phyloP scores from a whole-genome alignment of 2,329 filamentous ascomycete genomes.

The Epicoccum sorghinum region DNA sequence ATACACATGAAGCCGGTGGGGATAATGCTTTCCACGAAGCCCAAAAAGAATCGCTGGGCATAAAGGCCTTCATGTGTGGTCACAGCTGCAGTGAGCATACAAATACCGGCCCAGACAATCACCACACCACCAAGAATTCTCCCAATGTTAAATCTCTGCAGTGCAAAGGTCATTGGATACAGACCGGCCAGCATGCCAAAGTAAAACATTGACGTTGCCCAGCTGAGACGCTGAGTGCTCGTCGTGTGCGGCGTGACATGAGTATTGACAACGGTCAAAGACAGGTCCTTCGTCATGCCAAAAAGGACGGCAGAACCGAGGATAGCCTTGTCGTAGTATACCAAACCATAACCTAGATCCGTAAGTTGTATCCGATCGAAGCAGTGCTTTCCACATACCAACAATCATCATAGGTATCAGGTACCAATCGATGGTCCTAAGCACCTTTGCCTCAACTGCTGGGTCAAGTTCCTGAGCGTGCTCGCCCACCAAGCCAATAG shows the following conservation, averaged over 20 bases:
- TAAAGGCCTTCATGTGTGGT: slow-evolving; percentile 67
- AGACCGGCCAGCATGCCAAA: slow-evolving; percentile 78
- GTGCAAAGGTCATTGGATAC: slow-evolving; percentile 73
- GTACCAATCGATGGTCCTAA: slow-evolving; percentile 71
- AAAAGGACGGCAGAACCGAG: slow-evolving; percentile 75
- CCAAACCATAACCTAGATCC: slow-evolving; percentile 63
- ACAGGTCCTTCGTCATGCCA: slow-evolving; percentile 74
- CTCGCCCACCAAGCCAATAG: slow-evolving; percentile 66
- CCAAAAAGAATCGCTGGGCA: slow-evolving; percentile 61
- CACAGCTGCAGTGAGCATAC: slow-evolving; percentile 72
- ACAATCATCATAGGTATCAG: slow-evolving; percentile 69
- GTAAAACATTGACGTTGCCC: slow-evolving; percentile 81
- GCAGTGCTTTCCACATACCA: slow-evolving; percentile 25
- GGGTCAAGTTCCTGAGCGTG: slow-evolving; percentile 62
- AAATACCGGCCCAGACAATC: slow-evolving; percentile 69
- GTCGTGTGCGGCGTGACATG: slow-evolving; percentile 60
- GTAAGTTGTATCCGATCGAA: background rate
- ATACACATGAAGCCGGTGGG: slow-evolving; percentile 64
- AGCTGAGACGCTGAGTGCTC: slow-evolving; percentile 72
- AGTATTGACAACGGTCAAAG: slow-evolving; percentile 61
- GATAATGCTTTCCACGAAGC: slow-evolving; percentile 62
- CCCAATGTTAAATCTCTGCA: slow-evolving; percentile 72
- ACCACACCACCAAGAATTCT: slow-evolving; percentile 68
- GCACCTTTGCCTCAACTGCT: slow-evolving; percentile 59
- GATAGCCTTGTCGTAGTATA: slow-evolving; percentile 78